These are phyloP conservation scores for Mucor indicus DNA, from an alignment of 371 early-diverging fungal species.

Conservation along the genomic window DNA sequence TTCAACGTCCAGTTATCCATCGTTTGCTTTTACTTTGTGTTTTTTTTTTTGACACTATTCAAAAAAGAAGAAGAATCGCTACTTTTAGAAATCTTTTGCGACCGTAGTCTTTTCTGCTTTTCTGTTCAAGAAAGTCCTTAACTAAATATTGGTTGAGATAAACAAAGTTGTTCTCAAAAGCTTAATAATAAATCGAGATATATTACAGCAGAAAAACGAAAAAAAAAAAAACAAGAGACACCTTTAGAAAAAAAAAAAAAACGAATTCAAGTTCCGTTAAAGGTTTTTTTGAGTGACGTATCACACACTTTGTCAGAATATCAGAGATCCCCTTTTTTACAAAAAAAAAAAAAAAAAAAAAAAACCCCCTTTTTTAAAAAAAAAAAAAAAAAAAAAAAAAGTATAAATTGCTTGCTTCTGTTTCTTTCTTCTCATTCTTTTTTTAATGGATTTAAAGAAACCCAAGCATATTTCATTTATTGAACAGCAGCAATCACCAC, in stretches of 20 bases:
- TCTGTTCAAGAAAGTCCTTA: too few species aligned
- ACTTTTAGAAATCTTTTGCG: background rate
- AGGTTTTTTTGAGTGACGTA: too few species aligned
- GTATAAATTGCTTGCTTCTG: too few species aligned
- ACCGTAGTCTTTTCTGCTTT: background rate
- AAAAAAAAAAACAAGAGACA: background rate
- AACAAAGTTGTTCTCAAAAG: too few species aligned
- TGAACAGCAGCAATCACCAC: too few species aligned
- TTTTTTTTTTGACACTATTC: background rate
- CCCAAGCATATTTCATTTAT: too few species aligned
- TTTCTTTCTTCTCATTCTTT: too few species aligned
- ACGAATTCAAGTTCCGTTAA: too few species aligned
- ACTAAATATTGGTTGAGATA: too few species aligned
- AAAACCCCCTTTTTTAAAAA: background rate
- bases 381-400: background rate
- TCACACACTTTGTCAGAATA: too few species aligned
- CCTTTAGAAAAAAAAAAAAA: background rate
- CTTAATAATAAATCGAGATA: background rate
- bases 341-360: constrained; percentile 1
- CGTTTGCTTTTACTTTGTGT: background rate
- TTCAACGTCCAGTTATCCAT: constrained; percentile 29
- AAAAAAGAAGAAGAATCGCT: background rate
- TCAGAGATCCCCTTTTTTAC: background rate
- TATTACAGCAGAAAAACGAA: background rate
- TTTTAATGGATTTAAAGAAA: too few species aligned